Conservation (phyloP, 169 alveolate genomes). For the Sarcocystis neurona region DNA sequence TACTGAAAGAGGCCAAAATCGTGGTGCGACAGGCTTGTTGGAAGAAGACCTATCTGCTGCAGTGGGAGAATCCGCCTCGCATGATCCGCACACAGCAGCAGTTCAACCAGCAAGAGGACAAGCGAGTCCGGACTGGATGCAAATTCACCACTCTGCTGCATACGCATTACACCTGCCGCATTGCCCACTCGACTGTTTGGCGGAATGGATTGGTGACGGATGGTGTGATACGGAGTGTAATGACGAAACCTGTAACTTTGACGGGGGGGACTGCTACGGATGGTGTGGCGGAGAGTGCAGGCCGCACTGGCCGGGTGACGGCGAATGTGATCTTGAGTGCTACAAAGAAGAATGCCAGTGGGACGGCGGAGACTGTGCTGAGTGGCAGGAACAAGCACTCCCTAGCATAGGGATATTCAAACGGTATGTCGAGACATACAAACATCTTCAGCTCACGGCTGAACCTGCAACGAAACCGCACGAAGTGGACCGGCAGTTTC, state of each 20-base stretch:
- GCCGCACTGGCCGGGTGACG: slow-evolving; percentile 78
- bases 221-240: slow-evolving; percentile 77
- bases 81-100: too few species aligned
- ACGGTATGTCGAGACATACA: too few species aligned
- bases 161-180: slow-evolving; percentile 5
- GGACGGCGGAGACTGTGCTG: slow-evolving; percentile 74
- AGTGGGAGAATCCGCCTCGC: too few species aligned
- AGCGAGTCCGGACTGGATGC: too few species aligned
- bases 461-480: slow-evolving; percentile 29
- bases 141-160: too few species aligned
- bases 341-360: slow-evolving; percentile 73
- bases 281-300: slow-evolving; percentile 78
- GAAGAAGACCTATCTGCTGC: too few species aligned
- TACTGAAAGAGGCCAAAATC: too few species aligned
- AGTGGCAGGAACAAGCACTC: slow-evolving; percentile 48
- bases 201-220: slow-evolving; percentile 76
- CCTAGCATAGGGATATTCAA: not conserved
- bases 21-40: too few species aligned
- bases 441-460: too few species aligned
- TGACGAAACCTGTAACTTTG: slow-evolving; percentile 69
- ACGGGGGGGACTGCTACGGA: slow-evolving; percentile 73
- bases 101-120: too few species aligned
- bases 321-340: slow-evolving; percentile 74
- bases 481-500: slow-evolving; percentile 32
- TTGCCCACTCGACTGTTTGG: slow-evolving; percentile 66